Evolutionary conservation across 139 green algal genomes (phyloP).

Genomic region (Micromonas pusilla): DNA sequence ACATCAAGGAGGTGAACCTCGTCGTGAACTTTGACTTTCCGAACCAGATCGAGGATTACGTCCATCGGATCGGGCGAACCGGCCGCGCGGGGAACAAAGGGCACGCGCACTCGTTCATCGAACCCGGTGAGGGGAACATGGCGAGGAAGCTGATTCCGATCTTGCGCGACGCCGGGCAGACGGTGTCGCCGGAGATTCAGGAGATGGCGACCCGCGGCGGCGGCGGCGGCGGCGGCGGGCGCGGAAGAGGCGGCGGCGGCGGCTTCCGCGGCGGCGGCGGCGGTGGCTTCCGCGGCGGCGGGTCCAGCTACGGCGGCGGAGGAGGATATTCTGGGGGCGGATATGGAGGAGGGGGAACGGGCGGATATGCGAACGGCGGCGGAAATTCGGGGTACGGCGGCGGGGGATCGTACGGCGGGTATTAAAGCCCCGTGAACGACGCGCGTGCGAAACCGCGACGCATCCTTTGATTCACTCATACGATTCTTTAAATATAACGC

Average conservation of each 20-base stretch:
- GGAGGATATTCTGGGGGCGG: slow-evolving; percentile 1
- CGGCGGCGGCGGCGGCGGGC: neutral
- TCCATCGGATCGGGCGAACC: slow-evolving; percentile 79
- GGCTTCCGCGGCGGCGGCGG: neutral
- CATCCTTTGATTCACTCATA: no score
- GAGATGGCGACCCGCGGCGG: slow-evolving; percentile 24
- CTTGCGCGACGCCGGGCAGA: slow-evolving; percentile 31
- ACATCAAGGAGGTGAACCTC: slow-evolving; percentile 70
- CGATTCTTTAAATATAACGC: no score
- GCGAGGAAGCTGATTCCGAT: slow-evolving; percentile 51
- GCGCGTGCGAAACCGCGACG: neutral
- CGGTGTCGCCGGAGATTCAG: slow-evolving; percentile 30
- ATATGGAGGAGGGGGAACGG: neutral
- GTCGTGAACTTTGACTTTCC: slow-evolving; percentile 71
- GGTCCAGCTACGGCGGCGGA: neutral
- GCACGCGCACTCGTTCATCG: slow-evolving; percentile 72
- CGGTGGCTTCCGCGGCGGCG: slow-evolving; percentile 1
- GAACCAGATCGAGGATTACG: slow-evolving; percentile 60
- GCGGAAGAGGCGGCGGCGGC: slow-evolving; percentile 4
- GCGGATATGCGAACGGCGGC: slow-evolving; percentile 1
- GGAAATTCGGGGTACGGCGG: neutral
- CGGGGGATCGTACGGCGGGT: neutral
- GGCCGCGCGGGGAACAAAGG: slow-evolving; percentile 72
- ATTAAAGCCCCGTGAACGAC: neutral
- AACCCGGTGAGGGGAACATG: slow-evolving; percentile 51